phyloP scores from a whole-genome alignment of 805 yeast genomes.

The Candida saitoana region DNA sequence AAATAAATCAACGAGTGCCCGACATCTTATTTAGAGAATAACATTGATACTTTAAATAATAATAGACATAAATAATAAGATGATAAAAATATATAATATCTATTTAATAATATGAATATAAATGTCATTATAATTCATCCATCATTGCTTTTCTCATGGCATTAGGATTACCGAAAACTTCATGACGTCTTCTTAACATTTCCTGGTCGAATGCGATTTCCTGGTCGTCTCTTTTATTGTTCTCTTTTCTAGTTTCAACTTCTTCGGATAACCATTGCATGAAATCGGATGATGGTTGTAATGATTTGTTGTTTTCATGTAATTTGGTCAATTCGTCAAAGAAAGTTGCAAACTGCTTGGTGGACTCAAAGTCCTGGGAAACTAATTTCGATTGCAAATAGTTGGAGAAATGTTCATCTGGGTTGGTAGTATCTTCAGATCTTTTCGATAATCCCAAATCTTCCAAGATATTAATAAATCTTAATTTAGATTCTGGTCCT shows the following conservation, averaged over 20 bases:
- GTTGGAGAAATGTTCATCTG: constrained; percentile 25
- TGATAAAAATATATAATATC: too few species aligned
- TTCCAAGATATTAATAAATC: constrained; percentile 45
- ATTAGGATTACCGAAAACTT: constrained; percentile 72
- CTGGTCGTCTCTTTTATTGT: constrained; percentile 24
- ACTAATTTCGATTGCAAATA: constrained; percentile 33
- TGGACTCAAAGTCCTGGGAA: constrained; percentile 12
- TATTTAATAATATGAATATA: neutral
- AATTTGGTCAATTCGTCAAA: constrained; percentile 31
- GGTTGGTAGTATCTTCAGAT: constrained; percentile 11
- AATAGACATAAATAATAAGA: too few species aligned
- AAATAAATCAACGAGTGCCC: too few species aligned
- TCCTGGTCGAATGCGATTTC: constrained; percentile 37
- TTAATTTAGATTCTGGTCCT: constrained; percentile 26
- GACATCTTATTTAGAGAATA: too few species aligned
- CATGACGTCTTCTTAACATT: constrained; percentile 49
- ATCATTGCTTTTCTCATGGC: constrained; percentile 59
- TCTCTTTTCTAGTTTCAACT: constrained; percentile 18
- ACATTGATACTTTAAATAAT: too few species aligned
- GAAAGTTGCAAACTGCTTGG: constrained; percentile 37
- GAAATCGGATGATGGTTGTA: constrained; percentile 41
- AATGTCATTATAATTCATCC: constrained; percentile 27
- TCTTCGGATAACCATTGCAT: constrained; percentile 61
- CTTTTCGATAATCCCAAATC: constrained; percentile 31
- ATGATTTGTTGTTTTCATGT: constrained; percentile 25